Conservation (phyloP, 192 early-diverging fungal genomes). For the Coemansia umbellata region DNA sequence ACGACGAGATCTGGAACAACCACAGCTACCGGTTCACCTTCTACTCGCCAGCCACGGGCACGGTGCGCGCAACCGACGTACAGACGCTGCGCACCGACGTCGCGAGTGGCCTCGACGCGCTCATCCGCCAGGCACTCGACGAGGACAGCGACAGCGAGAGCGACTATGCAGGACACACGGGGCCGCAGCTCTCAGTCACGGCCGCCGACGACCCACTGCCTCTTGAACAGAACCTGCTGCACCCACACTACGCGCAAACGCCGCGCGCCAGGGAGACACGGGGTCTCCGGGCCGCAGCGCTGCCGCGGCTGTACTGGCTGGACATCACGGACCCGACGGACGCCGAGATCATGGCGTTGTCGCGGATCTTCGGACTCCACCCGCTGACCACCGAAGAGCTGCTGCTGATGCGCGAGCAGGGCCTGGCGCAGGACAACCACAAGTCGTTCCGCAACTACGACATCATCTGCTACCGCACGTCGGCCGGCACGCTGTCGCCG, state of each 20-base stretch:
- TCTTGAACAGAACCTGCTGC: not conserved
- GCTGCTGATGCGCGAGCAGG: conserved; percentile 61
- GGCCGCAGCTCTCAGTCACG: not conserved
- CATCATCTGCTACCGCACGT: conserved; percentile 75
- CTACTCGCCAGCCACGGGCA: conserved; percentile 61
- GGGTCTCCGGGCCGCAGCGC: conserved; percentile 37
- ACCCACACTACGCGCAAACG: conserved; percentile 9
- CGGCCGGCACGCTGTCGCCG: conserved; percentile 19
- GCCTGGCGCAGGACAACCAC: conserved; percentile 72
- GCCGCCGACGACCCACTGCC: not conserved
- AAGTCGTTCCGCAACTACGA: conserved; percentile 89
- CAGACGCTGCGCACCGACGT: conserved; percentile 50
- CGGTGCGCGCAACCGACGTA: conserved; percentile 55
- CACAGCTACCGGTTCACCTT: conserved; percentile 58
- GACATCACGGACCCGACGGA: conserved; percentile 62
- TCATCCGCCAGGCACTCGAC: conserved; percentile 28
- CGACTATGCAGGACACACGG: not conserved
- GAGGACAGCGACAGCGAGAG: not conserved
- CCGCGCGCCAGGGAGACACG: not conserved
- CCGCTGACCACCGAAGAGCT: conserved; percentile 91
- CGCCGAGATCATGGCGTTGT: conserved; percentile 58
- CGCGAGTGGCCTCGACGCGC: conserved; percentile 31
- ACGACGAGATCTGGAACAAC: conserved; percentile 51
- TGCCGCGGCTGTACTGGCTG: conserved; percentile 60
- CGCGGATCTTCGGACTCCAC: conserved; percentile 76